Evolutionary conservation across 2,329 filamentous ascomycete genomes (phyloP), one percentile per base, ranked within the genome.

Genomic region (Colletotrichum endophyticum): DNA sequence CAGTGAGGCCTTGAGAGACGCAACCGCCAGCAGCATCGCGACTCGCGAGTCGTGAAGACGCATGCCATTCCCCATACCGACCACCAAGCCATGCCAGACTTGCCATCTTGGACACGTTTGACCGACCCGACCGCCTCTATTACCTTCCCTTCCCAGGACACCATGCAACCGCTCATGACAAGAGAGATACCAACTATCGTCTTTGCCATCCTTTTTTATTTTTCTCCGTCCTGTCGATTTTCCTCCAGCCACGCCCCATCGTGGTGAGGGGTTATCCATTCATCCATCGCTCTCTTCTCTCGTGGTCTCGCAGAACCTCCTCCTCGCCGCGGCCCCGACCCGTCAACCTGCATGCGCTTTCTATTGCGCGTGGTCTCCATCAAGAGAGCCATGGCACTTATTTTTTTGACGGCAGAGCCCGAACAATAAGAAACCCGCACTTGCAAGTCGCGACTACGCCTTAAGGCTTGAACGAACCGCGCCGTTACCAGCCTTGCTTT

Each of bases 1-100:
- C 70, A 66, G 44, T 32, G 56, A 76, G 73, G 73, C 70, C 66
- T 74, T 64, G 74, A 74, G 57, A 66, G 59, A 70, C 8, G 71
- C 73, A 76, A 66, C 64, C 71, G 70, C 64, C 59, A 70, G 63
- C 63, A 76, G 64, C 64, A 74, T 73, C 71, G 66, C 74, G 74
- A 76, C 70, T 69, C 71, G 66, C 74, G 74, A 76, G 74, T 76
- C 74, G 74, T 74, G 74, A 30, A 32, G 59, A 59, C 49, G 70
- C 59, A 76, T 70, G 56, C 69, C 28, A 66, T 73, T 68, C 63
- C n/a, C 44, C 70, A 74, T 73, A 59, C 30, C 30, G 30, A 32
- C 30, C 32, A 32, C 59, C 30, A 22, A 62, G 59, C 69, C 32
- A 27, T 34, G 44, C n/a, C 44, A 53, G 8, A 53, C 44, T 53